Conservation (phyloP, 2,329 filamentous ascomycete species). For the Xylariaceae sp. region DNA sequence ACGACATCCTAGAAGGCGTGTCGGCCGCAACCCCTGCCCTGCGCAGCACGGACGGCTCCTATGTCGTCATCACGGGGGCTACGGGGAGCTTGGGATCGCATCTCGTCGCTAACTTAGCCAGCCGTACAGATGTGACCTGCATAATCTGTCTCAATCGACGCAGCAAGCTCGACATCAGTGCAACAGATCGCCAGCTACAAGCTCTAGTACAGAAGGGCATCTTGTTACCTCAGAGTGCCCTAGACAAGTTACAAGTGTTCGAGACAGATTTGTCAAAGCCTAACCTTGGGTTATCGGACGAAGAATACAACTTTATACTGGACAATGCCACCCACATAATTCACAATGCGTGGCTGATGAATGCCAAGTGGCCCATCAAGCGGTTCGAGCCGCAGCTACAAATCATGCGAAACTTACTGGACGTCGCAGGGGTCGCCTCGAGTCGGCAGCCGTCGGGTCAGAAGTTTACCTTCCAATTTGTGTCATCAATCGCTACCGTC, state of each 20-base stretch:
- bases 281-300: conserved; percentile 47
- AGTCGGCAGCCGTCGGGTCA: conserved; percentile 10
- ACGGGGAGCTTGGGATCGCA: conserved; percentile 23
- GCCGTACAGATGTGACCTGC: neutral
- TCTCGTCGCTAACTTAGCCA: conserved; percentile 3
- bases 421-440: conserved; percentile 48
- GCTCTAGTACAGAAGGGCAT: conserved; percentile 24
- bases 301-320: conserved; percentile 47
- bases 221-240: neutral
- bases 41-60: neutral
- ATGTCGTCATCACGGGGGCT: conserved; percentile 47
- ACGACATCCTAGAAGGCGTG: neutral
- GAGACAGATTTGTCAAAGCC: conserved; percentile 49
- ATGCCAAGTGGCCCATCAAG: conserved; percentile 44
- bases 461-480: conserved; percentile 46
- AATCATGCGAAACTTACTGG: conserved; percentile 53
- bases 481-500: conserved; percentile 50
- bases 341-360: conserved; percentile 61
- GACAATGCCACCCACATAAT: conserved; percentile 51
- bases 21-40: conserved; percentile 28
- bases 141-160: conserved; percentile 22
- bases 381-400: conserved; percentile 52
- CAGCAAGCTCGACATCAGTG: conserved; percentile 22
- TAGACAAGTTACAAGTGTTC: conserved; percentile 47
- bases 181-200: conserved; percentile 20